Base-by-base conservation (phyloP, 805 yeast species). In the Candida broadrunensis region DNA sequence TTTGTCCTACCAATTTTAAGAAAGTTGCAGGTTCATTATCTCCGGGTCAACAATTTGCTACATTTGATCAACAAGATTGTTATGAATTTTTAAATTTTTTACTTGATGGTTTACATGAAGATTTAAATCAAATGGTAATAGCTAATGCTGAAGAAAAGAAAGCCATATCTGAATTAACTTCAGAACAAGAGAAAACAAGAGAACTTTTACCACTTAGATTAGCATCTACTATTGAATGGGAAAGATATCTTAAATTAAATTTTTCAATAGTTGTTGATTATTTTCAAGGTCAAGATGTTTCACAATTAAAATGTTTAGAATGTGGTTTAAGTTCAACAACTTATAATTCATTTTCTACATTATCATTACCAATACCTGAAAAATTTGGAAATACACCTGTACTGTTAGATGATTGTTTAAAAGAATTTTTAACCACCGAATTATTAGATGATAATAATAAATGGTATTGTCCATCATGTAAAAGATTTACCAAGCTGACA, bases 161-260 rank as follows among this genome's bases (percentile, higher is more conserved):
- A 35, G 52, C 58, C 3, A 60, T 70, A 11, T 77, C 82, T 12
- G 81, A 78, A 37, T 55, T 70, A 21, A 62, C 73, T 5, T 64
- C 64, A 0, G 81, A 77, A 38, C 93, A 89, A 46, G 97, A 89
- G 55, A 68, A 69, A 27, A 65, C 73, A 13, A 70, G 97, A 33
- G 98, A 90, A 55, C 62, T 63, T 20, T 61, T 88, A 53, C 85
- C 95, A 0, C 72, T 88, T 2, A 72, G 96, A 42, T 69, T 85
- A 19, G 97, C 96, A 0, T 82, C 96, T 0, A 78, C 93, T 0
- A 78, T 88, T 37, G 97, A 90, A 57, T 90, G 98, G 98, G 96
- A 87, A 54, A 68, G 95, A 42, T 88, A 88, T 56, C 65, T 88
- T 41, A 81, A 80, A 43, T 75, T 86, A 16, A 88, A 90, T 56